Evolutionary conservation across 2,329 filamentous ascomycete genomes (phyloP).

Genomic region (Ceratocystis ficicola): DNA sequence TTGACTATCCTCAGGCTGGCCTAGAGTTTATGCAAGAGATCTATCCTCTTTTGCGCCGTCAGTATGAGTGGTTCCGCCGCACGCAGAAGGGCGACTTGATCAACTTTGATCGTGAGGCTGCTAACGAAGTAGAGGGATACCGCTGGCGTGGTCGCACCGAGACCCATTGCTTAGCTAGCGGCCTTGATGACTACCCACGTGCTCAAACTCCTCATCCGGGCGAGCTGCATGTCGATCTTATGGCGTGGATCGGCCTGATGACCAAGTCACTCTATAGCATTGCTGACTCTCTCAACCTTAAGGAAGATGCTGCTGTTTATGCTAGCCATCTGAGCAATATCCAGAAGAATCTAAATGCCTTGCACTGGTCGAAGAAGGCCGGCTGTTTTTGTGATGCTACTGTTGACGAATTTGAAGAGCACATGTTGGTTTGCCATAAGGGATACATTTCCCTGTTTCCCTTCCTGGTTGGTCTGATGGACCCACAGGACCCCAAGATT

Average conservation of each 20-base stretch:
- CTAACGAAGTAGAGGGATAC: constrained; percentile 82
- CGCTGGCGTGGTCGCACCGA: constrained; percentile 86
- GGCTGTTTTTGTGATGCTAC: constrained; percentile 89
- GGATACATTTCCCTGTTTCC: constrained; percentile 92
- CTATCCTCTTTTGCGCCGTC: constrained; percentile 76
- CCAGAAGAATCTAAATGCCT: constrained; percentile 71
- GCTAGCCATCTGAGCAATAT: constrained; percentile 63
- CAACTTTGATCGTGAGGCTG: constrained; percentile 79
- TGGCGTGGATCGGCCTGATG: constrained; percentile 98
- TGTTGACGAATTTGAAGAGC: constrained; percentile 90
- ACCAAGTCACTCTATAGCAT: constrained; percentile 72
- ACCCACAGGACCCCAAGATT: constrained; percentile 60
- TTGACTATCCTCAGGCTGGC: constrained; percentile 41
- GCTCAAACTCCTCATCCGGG: constrained; percentile 87
- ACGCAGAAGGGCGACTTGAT: constrained; percentile 86
- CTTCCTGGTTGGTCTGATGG: constrained; percentile 72
- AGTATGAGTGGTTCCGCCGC: constrained; percentile 89
- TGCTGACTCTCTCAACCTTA: constrained; percentile 59
- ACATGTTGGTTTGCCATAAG: constrained; percentile 82
- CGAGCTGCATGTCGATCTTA: constrained; percentile 87
- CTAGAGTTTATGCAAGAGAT: constrained; percentile 60
- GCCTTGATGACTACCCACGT: constrained; percentile 91
- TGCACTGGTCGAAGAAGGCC: constrained; percentile 77
- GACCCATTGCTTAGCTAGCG: constrained; percentile 79
- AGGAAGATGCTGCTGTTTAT: constrained; percentile 65